A percentile compares a stretch with the other conserved stretches of the same genome.
Conservation (phyloP, 805 yeast genomes). For the Metschnikowia colocasiae region DNA sequence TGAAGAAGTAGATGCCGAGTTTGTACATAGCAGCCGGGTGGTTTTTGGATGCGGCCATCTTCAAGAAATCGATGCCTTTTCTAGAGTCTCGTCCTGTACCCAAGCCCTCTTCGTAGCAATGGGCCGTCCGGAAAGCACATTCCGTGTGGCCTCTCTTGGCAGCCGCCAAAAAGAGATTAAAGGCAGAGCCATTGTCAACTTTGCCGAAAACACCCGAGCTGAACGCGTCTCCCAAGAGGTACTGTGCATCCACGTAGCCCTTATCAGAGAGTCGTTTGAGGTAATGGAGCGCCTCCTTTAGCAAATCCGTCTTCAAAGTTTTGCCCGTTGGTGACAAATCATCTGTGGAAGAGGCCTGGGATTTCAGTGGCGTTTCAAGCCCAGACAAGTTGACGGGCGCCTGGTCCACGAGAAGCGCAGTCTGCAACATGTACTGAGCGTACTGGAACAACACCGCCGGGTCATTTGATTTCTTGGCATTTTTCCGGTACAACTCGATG, state of each 20-base stretch:
- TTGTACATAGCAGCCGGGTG: slow-evolving; percentile 98
- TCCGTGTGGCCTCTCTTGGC: slow-evolving; percentile 93
- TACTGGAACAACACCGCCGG: slow-evolving; percentile 85
- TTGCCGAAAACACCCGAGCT: slow-evolving; percentile 82
- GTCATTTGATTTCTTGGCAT: slow-evolving; percentile 80
- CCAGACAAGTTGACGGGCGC: slow-evolving; percentile 3
- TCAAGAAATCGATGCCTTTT: slow-evolving; percentile 76
- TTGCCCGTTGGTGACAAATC: not conserved
- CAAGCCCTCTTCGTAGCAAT: slow-evolving; percentile 90
- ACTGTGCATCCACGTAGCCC: slow-evolving; percentile 88
- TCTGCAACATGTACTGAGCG: slow-evolving; percentile 85
- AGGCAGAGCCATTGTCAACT: slow-evolving; percentile 73
- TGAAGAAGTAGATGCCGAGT: slow-evolving; percentile 81
- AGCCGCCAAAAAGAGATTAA: slow-evolving; percentile 74
- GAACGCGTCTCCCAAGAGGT: slow-evolving; percentile 84
- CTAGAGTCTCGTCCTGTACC: slow-evolving; percentile 89
- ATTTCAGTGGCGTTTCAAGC: not conserved
- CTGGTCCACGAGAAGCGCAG: slow-evolving; percentile 49
- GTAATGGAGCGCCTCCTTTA: slow-evolving; percentile 74
- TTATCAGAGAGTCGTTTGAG: slow-evolving; percentile 69
- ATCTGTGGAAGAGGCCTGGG: not conserved
- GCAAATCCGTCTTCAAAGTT: slow-evolving; percentile 49
- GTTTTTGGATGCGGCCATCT: slow-evolving; percentile 83
- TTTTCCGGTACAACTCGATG: slow-evolving; percentile 79
- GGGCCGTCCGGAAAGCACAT: slow-evolving; percentile 85